Evolutionary conservation across 352 stramenopile genomes (phyloP), one percentile per base, ranked within the genome.

Genomic region (Pythium chondricola): DNA sequence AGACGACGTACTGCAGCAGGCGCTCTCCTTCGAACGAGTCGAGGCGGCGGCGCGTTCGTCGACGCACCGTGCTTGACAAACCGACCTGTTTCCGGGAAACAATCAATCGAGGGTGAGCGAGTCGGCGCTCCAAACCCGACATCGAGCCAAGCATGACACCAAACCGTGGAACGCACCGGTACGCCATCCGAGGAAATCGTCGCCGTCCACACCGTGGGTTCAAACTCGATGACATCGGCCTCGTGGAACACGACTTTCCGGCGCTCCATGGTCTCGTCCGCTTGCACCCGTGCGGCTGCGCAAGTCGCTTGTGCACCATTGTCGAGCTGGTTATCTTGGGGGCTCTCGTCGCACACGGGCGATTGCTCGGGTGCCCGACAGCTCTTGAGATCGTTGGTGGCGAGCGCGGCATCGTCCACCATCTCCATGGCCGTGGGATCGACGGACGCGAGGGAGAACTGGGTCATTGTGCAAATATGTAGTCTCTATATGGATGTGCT

Each of bases 191-290:
- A 92, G 8, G 80, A 69, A 21, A 89, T 74, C 4, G 74, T 85
- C 37, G 75, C 78, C n/a, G 77, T 89, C 73, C 74, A 89, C 59
- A 84, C 71, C 16, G 80, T 88, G 24, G 80, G 80, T 48, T 92
- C 80, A 35, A 92, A 92, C 66, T 92, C 80, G 24, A 89, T 61
- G 10, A 92, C 61, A 25, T 92, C 73, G 5, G 71, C 75, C 14
- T 63, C 48, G 14, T 80, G 61, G 47, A 92, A 92, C 16, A 58
- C 60, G 40, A 88, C 73, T 50, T 63, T 52, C 31, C 43, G 43
- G 32, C 51, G 37, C 52, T 77, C 77, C 31, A 62, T 58, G 52
- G 45, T 66, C 17, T 43, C 43, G 16, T 36, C 41, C 29, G 22
- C 21, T 24, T 41, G 8, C 35, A 22, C 7, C 35, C 17, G 14